Evolutionary conservation across 805 yeast species (phyloP).

Genomic region (Candida berthetii): DNA sequence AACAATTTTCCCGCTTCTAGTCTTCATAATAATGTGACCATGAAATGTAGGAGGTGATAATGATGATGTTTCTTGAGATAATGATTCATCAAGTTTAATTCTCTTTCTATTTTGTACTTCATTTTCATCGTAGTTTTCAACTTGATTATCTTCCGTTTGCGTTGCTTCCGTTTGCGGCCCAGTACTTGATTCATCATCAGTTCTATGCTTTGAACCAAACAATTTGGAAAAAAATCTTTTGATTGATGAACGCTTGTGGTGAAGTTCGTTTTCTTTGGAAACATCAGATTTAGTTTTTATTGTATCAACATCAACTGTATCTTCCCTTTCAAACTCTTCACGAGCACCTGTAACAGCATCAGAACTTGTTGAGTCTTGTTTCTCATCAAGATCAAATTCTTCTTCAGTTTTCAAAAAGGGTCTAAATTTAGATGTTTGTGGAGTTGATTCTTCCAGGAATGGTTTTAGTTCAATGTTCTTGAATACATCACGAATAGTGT

Average conservation of each 20-base stretch:
- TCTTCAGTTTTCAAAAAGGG: neutral
- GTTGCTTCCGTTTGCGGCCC: too few relatives aligned
- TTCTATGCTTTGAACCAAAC: too few relatives aligned
- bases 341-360: neutral
- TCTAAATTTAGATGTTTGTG: neutral
- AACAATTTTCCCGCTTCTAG: conserved; percentile 11
- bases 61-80: neutral
- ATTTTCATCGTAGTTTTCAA: neutral
- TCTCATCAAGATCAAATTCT: too few relatives aligned
- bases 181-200: too few relatives aligned
- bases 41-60: neutral
- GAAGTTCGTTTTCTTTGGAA: too few relatives aligned
- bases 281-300: neutral
- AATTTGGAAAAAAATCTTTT: too few relatives aligned
- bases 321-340: too few relatives aligned
- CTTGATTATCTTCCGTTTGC: neutral
- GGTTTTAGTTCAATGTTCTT: neutral
- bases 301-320: too few relatives aligned
- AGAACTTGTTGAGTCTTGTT: neutral
- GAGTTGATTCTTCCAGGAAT: neutral
- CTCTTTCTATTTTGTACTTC: neutral
- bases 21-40: conserved; percentile 8
- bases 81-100: neutral
- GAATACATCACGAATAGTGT: neutral
- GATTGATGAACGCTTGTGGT: too few relatives aligned